A percentile compares a stretch with the other conserved stretches of the same genome.
phyloP scores from a whole-genome alignment of 768 basidiomycete species.

The Mycena indigotica region DNA sequence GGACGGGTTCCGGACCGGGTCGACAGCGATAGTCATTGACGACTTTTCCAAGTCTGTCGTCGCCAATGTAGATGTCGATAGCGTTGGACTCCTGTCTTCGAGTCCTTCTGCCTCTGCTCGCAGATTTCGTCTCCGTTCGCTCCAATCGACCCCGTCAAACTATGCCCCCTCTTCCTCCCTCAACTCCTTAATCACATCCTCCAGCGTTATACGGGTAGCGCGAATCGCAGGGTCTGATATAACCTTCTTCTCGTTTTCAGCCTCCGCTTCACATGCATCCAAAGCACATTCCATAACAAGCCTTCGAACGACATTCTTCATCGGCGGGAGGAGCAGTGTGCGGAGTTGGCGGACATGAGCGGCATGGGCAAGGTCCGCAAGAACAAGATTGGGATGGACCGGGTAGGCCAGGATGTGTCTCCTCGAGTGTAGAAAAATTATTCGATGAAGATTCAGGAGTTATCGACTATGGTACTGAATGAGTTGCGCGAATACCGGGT shows the following conservation, averaged over 20 bases:
- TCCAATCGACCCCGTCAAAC: slow-evolving; percentile 77
- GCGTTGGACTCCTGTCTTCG: slow-evolving; percentile 51
- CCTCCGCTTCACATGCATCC: slow-evolving; percentile 32
- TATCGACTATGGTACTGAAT: slow-evolving; percentile 68
- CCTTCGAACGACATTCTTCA: slow-evolving; percentile 69
- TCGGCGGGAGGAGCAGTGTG: slow-evolving; percentile 60
- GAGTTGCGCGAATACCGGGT: slow-evolving; percentile 34
- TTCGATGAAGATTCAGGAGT: slow-evolving; percentile 23
- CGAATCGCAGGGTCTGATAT: slow-evolving; percentile 57
- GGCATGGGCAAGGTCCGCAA: slow-evolving; percentile 67
- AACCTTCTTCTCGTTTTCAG: background rate
- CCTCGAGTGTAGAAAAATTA: background rate
- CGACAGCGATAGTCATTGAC: slow-evolving; percentile 43
- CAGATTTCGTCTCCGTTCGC: slow-evolving; percentile 48
- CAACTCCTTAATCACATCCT: slow-evolving; percentile 61
- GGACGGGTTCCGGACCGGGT: slow-evolving; percentile 66
- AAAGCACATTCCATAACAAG: slow-evolving; percentile 64
- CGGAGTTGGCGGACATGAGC: slow-evolving; percentile 63
- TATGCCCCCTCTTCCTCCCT: slow-evolving; percentile 65
- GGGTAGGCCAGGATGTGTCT: slow-evolving; percentile 41
- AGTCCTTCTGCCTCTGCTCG: slow-evolving; percentile 30
- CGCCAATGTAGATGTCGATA: slow-evolving; percentile 72
- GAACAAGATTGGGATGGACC: slow-evolving; percentile 56
- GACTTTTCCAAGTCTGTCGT: slow-evolving; percentile 47
- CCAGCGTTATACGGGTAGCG: slow-evolving; percentile 56